A percentile compares a stretch with the other conserved stretches of the same genome.
These are phyloP conservation scores for Stemphylium beticola DNA, from an alignment of 2,329 filamentous ascomycete genomes.

Conservation along the genomic window DNA sequence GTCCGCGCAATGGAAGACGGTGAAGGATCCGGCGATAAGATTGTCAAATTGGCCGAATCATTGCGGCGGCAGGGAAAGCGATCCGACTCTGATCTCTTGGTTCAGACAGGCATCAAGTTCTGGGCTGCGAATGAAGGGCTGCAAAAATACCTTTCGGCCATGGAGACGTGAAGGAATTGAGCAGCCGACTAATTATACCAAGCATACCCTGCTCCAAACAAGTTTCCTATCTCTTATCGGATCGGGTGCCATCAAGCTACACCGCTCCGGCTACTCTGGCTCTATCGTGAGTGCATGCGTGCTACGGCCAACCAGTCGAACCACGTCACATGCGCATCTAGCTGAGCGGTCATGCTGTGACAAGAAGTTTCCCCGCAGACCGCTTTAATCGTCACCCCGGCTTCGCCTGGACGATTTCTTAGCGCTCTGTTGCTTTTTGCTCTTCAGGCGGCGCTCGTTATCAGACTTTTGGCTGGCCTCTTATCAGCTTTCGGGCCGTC, in stretches of 20 bases:
- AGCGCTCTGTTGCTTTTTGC: constrained; percentile 66
- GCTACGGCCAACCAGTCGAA: constrained; percentile 15
- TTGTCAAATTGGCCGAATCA: constrained; percentile 28
- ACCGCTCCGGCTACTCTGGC: constrained; percentile 26
- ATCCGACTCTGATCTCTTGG: constrained; percentile 36
- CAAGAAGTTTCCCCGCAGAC: constrained; percentile 18
- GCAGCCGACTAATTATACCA: constrained; percentile 20
- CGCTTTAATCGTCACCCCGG: constrained; percentile 40
- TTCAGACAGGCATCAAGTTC: constrained; percentile 35
- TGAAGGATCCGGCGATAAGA: constrained; percentile 32
- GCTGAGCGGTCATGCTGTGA: constrained; percentile 11
- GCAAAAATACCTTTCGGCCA: constrained; percentile 29
- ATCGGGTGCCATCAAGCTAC: constrained; percentile 21
- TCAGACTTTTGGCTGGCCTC: constrained; percentile 59
- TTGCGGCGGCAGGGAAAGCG: constrained; percentile 35
- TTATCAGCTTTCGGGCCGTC: constrained; percentile 30
- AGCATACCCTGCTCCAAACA: constrained; percentile 27
- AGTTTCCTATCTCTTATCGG: constrained; percentile 21
- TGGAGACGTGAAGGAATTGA: constrained; percentile 28
- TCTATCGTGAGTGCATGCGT: constrained; percentile 18
- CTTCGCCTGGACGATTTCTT: constrained; percentile 65
- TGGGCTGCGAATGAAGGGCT: constrained; percentile 39
- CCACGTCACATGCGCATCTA: constrained; percentile 27
- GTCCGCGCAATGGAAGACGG: constrained; percentile 34
- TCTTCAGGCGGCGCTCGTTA: constrained; percentile 63